These are phyloP conservation scores for Eucalyptus fibrosa DNA, from an alignment of 345 rosid genomes.

Conservation along the genomic window DNA sequence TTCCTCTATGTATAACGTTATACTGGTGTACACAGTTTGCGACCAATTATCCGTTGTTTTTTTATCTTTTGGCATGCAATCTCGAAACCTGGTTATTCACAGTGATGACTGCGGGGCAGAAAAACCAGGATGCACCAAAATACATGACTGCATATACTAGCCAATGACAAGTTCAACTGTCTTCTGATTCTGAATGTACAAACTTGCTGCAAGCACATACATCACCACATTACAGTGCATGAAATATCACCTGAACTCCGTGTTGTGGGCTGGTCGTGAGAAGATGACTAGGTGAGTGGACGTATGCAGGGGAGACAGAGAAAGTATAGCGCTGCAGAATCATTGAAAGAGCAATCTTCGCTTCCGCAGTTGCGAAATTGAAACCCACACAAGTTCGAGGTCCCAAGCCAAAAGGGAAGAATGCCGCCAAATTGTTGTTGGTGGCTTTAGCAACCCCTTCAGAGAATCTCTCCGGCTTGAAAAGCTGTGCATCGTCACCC, in stretches of 20 bases:
- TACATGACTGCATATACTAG: not conserved
- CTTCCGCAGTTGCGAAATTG: constrained; percentile 16
- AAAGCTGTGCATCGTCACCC: constrained; percentile 28
- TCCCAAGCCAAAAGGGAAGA: constrained; percentile 28
- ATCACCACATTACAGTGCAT: not conserved
- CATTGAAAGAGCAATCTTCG: constrained; percentile 28
- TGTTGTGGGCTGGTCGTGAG: constrained; percentile 12
- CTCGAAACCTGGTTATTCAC: not conserved
- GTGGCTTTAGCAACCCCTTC: constrained; percentile 35
- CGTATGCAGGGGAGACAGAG: constrained; percentile 18
- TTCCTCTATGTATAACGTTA: not conserved
- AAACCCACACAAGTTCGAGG: constrained; percentile 23
- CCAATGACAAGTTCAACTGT: not conserved
- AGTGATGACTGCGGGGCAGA: not conserved
- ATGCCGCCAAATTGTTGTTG: constrained; percentile 12
- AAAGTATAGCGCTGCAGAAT: constrained; percentile 31
- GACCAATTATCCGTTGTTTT: not conserved
- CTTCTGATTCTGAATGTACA: not conserved
- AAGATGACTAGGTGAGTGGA: constrained; percentile 13
- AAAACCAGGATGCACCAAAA: not conserved
- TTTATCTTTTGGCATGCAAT: not conserved
- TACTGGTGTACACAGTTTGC: not conserved
- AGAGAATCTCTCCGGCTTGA: constrained; percentile 32
- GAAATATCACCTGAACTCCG: constrained; percentile 26
- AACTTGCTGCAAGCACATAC: not conserved